Conservation (phyloP, 805 yeast genomes). For the Candida patagonica region DNA sequence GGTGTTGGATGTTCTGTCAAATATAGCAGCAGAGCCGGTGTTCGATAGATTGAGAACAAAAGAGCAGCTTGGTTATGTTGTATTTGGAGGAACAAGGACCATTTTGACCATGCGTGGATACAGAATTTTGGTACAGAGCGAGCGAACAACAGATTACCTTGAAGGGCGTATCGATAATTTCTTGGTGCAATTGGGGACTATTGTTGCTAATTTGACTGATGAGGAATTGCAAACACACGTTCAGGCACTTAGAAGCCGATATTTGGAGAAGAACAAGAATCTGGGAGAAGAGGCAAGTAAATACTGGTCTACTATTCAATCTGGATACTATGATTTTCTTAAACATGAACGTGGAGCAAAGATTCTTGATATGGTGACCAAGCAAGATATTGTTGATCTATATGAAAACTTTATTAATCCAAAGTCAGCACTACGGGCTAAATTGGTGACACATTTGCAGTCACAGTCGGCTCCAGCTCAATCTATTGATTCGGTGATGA, state of each 20-base stretch:
- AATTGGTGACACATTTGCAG: conserved; percentile 52
- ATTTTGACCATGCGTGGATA: conserved; percentile 67
- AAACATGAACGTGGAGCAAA: conserved; percentile 49
- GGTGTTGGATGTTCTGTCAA: conserved; percentile 56
- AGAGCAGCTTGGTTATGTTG: conserved; percentile 93
- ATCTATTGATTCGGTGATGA: conserved; percentile 7
- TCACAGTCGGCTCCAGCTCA: conserved; percentile 33
- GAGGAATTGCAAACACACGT: conserved; percentile 64
- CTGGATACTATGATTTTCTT: conserved; percentile 73
- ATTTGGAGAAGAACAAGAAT: conserved; percentile 66
- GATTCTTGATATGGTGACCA: conserved; percentile 42
- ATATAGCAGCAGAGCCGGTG: conserved; percentile 75
- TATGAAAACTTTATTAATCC: conserved; percentile 40
- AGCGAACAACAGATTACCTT: conserved; percentile 61
- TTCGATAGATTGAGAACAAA: conserved; percentile 84
- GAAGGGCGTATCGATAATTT: conserved; percentile 70
- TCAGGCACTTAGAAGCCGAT: conserved; percentile 54
- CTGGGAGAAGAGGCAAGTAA: conserved; percentile 63
- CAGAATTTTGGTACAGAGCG: conserved; percentile 75
- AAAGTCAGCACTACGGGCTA: conserved; percentile 29
- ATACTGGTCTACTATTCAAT: conserved; percentile 57
- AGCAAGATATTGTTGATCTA: conserved; percentile 48
- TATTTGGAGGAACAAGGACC: conserved; percentile 62
- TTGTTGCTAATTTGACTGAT: conserved; percentile 43
- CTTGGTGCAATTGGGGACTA: conserved; percentile 37